phyloP scores from a whole-genome alignment of 1,139 yeast species.

The Geotrichum restrictum region DNA sequence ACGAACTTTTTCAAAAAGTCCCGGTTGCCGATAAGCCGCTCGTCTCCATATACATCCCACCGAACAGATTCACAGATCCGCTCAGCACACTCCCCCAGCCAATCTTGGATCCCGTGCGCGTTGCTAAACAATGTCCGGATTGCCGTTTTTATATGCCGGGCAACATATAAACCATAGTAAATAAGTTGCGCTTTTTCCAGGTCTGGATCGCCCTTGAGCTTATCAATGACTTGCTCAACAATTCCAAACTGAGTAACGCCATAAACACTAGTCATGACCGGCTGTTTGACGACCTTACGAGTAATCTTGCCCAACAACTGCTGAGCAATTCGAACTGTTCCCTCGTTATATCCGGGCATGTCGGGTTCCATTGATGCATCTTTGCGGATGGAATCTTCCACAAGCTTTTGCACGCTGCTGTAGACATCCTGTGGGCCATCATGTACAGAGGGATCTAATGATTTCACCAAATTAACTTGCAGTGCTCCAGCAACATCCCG shows the following conservation, averaged over 20 bases:
- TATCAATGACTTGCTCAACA: constrained; percentile 56
- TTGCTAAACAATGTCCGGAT: constrained; percentile 74
- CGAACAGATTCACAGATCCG: constrained; percentile 60
- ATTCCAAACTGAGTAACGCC: constrained; percentile 92
- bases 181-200: constrained; percentile 3
- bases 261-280: constrained; percentile 94
- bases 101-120: constrained; percentile 85
- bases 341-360: constrained; percentile 4
- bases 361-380: constrained; percentile 40
- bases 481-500: constrained; percentile 65
- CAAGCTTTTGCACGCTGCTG: constrained; percentile 54
- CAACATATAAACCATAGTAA: constrained; percentile 53
- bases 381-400: constrained; percentile 45
- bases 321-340: constrained; percentile 40
- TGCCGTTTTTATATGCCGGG: constrained; percentile 68
- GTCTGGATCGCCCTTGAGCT: constrained; percentile 34
- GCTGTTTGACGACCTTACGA: constrained; percentile 83
- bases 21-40: constrained; percentile 16
- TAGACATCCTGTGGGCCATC: constrained; percentile 59
- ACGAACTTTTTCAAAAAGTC: constrained; percentile 49
- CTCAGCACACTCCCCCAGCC: constrained; percentile 80
- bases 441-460: not conserved
- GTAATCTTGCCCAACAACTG: constrained; percentile 57
- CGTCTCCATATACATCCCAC: constrained; percentile 26
- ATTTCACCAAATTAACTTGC: constrained; percentile 53